Base-by-base conservation (phyloP, 2,329 filamentous ascomycete genomes). In the Rhynchosporium graminicola region DNA sequence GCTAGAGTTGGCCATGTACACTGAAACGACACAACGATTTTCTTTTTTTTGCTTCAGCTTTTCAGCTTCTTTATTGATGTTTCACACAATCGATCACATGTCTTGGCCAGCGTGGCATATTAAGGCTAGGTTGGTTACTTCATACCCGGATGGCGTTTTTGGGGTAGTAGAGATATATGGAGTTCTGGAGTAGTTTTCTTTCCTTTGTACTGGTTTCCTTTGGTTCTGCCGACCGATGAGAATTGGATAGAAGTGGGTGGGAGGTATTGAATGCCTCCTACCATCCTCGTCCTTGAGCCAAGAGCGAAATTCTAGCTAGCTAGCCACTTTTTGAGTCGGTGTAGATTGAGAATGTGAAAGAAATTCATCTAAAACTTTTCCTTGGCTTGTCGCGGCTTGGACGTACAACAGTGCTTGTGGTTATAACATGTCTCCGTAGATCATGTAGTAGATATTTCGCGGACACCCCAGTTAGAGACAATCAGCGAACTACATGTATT, bases 31-130 rank as follows among this genome's bases (percentile, higher is more conserved):
- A 48, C 56, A 51, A 66, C 59, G 33, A 65, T 68, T 66, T 46
- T 65, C 67, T 66, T 59, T 51, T 26, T 63, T 67, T 65, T 59
- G 40, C 33, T 33, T 62, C 58, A 40, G 40, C 29, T 56, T 63
- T 10, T 60, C 5, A 20, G 51, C 63, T 61, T 61, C 60, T 64
- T 57, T 62, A 55, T 20, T 20, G 20, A 20, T 20, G 20, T 20
- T 20, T 20, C 20, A 20, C 20, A 20, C 20, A 20, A 20, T 20
- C 20, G 42, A 63, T 64, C 51, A 68, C 64, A 59, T 65, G 65
- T 67, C 68, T 70, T 70, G 69, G 69, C 70, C 69, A 70, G 63
- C 60, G 67, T 69, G 70, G 67, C 69, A 70, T 61, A 70, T 65
- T 67, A 69, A 68, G 68, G 56, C 61, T 62, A 46, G 64, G 26